Evolutionary conservation across 495 filamentous ascomycete species (phyloP).

Genomic region (Aspergillus saccharolyticus): DNA sequence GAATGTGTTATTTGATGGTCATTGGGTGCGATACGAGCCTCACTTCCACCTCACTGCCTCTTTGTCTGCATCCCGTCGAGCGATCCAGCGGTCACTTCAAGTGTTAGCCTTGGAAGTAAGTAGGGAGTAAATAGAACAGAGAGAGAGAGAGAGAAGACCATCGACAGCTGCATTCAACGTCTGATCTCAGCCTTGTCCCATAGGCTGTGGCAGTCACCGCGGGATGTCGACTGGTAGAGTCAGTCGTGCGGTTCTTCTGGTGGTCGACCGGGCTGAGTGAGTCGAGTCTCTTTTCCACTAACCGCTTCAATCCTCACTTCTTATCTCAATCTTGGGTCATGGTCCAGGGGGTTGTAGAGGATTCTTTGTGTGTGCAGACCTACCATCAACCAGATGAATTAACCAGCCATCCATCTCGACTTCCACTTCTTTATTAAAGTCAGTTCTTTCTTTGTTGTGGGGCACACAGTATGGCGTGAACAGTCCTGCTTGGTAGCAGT

Average conservation of each 20-base stretch:
- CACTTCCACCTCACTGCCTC: conserved; percentile 20
- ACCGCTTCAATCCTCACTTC: background rate
- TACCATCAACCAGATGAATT: background rate
- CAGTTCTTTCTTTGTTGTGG: background rate
- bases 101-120: background rate
- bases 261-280: background rate
- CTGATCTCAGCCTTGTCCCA: background rate
- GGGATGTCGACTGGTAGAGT: background rate
- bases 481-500: background rate
- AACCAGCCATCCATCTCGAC: background rate
- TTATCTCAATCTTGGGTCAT: background rate
- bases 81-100: background rate
- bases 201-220: background rate
- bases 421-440: background rate
- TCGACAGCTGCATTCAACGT: background rate
- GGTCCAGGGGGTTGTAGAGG: background rate
- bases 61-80: conserved; percentile 1
- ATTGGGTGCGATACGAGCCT: conserved; percentile 16
- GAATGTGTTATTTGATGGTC: background rate
- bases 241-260: background rate
- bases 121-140: background rate
- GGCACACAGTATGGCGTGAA: background rate
- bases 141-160: no score
- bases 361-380: background rate
- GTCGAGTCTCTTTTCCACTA: background rate